A percentile compares a stretch with the other conserved stretches of the same genome.
These are phyloP conservation scores for Pichia sp. DNA, from an alignment of 1,139 yeast species.

Conservation along the genomic window DNA sequence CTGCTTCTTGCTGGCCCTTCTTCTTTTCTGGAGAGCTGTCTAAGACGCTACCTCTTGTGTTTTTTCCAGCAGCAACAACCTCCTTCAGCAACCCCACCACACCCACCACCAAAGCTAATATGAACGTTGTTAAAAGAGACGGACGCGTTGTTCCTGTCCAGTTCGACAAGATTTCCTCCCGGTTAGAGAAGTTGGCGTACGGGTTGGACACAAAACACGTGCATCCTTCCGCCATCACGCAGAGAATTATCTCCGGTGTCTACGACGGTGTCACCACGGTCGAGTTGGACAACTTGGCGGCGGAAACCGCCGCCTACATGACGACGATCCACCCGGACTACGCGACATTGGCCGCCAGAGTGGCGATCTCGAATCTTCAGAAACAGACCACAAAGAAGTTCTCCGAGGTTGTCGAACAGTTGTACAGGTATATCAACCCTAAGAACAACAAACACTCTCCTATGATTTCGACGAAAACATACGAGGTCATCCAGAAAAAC, in stretches of 20 bases:
- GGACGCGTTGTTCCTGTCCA: constrained; percentile 57
- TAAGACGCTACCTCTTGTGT: background rate
- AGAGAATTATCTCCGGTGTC: constrained; percentile 56
- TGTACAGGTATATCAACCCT: constrained; percentile 72
- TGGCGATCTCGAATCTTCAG: constrained; percentile 87
- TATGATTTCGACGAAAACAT: constrained; percentile 51
- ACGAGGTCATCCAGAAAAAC: constrained; percentile 40
- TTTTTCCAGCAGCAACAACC: background rate
- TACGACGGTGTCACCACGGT: constrained; percentile 93
- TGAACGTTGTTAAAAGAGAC: constrained; percentile 57
- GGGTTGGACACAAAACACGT: constrained; percentile 59
- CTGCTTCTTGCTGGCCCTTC: background rate
- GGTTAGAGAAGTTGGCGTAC: constrained; percentile 42
- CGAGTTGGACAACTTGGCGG: constrained; percentile 88
- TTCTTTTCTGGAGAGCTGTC: background rate
- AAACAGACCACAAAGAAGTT: constrained; percentile 89
- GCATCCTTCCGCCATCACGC: constrained; percentile 56
- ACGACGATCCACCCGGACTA: constrained; percentile 96
- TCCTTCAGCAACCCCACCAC: background rate
- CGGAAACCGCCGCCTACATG: constrained; percentile 97
- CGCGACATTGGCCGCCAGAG: constrained; percentile 90
- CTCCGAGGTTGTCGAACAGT: constrained; percentile 66
- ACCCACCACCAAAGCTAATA: constrained; percentile 18
- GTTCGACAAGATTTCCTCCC: constrained; percentile 40
- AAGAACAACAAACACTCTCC: constrained; percentile 62